A percentile compares a stretch with the other conserved stretches of the same genome.
Conservation (phyloP, 75 land plant genomes). For the Isoetes taiwanensis region DNA sequence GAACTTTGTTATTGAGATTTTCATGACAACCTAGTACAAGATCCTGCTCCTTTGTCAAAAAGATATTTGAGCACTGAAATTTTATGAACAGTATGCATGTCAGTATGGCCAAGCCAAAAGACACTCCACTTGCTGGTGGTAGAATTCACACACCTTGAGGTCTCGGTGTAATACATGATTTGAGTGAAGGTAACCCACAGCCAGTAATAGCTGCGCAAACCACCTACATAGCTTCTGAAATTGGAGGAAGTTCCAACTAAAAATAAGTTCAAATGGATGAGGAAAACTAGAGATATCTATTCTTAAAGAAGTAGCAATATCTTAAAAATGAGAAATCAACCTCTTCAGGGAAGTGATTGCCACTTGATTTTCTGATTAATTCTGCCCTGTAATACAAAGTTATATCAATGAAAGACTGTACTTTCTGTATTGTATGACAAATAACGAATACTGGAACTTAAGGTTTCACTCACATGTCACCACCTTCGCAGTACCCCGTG, state of each 20-base stretch:
- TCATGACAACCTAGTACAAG: constrained; percentile 47
- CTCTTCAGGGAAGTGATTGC: constrained; percentile 51
- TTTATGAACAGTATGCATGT: not conserved
- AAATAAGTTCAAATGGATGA: too few species aligned
- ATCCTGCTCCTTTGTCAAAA: constrained; percentile 52
- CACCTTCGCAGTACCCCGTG: constrained; percentile 68
- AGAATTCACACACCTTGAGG: constrained; percentile 40
- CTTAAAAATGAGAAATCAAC: constrained; percentile 17
- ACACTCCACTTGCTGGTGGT: too few species aligned
- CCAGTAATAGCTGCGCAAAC: constrained; percentile 58
- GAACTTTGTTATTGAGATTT: not conserved
- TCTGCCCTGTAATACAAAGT: constrained; percentile 33
- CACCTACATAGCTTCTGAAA: constrained; percentile 64
- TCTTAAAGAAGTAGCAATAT: not conserved
- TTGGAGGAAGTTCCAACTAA: too few species aligned
- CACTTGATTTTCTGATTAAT: constrained; percentile 46
- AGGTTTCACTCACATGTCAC: constrained; percentile 57
- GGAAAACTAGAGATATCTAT: not conserved
- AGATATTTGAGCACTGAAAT: constrained; percentile 61
- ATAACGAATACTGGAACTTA: not conserved
- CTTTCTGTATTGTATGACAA: not conserved
- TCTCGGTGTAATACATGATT: constrained; percentile 67
- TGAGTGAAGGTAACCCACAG: constrained; percentile 67
- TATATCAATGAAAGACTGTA: not conserved
- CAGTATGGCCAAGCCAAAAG: too few species aligned